Conservation (phyloP, 768 basidiomycete species). For the Hemileccinum impolitum region DNA sequence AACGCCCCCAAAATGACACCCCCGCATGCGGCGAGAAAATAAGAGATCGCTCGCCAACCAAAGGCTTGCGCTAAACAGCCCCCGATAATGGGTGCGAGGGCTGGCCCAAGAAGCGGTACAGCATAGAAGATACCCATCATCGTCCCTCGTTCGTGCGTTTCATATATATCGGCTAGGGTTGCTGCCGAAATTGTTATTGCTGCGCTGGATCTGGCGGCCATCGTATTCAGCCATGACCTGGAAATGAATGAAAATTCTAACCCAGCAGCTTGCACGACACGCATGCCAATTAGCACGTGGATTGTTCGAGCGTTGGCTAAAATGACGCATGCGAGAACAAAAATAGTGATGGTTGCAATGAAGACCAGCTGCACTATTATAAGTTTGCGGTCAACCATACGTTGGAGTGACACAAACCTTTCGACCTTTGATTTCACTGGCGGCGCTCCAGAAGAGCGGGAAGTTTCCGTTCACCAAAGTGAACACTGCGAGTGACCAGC, state of each 20-base stretch:
- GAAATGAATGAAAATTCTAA: slow-evolving; percentile 26
- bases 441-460: slow-evolving; percentile 65
- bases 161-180: slow-evolving; percentile 76
- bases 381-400: neutral
- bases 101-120: slow-evolving; percentile 72
- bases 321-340: slow-evolving; percentile 52
- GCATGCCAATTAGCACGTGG: slow-evolving; percentile 59
- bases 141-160: slow-evolving; percentile 67
- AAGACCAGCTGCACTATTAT: slow-evolving; percentile 45
- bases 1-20: slow-evolving; percentile 54
- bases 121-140: slow-evolving; percentile 83
- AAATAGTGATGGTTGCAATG: slow-evolving; percentile 48
- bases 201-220: slow-evolving; percentile 50
- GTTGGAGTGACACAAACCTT: slow-evolving; percentile 43
- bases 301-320: slow-evolving; percentile 56
- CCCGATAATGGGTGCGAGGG: slow-evolving; percentile 70
- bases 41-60: slow-evolving; percentile 80
- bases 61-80: slow-evolving; percentile 63
- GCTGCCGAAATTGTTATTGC: slow-evolving; percentile 72
- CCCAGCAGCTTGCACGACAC: slow-evolving; percentile 67
- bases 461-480: slow-evolving; percentile 67
- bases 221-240: slow-evolving; percentile 1
- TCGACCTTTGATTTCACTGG: slow-evolving; percentile 74
- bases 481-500: slow-evolving; percentile 67
- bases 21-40: slow-evolving; percentile 69